phyloP scores from a whole-genome alignment of 2,329 filamentous ascomycete species.

The Hymenotorrendiella dingleyae region DNA sequence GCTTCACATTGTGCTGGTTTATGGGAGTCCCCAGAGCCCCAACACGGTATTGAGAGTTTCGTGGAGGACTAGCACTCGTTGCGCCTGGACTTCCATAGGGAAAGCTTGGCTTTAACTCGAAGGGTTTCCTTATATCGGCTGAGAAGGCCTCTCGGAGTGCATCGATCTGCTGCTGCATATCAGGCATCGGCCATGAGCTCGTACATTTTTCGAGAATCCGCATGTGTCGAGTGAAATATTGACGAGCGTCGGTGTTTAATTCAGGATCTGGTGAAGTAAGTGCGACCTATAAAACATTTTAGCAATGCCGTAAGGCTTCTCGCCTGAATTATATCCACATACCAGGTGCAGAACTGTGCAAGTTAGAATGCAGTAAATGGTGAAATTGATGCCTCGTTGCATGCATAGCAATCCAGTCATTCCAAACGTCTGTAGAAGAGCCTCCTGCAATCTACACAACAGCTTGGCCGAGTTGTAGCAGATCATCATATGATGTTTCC shows the following conservation, averaged over 20 bases:
- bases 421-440: slow-evolving; percentile 69
- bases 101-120: slow-evolving; percentile 82
- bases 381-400: slow-evolving; percentile 91
- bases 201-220: slow-evolving; percentile 83
- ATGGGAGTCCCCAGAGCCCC: slow-evolving; percentile 17
- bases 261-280: slow-evolving; percentile 90
- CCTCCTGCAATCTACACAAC: slow-evolving; percentile 82
- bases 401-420: slow-evolving; percentile 80
- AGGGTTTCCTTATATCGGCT: slow-evolving; percentile 74
- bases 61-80: slow-evolving; percentile 21
- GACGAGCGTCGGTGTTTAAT: slow-evolving; percentile 74
- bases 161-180: slow-evolving; percentile 86
- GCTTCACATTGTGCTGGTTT: slow-evolving; percentile 43
- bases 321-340: slow-evolving; percentile 35
- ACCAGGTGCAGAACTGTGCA: slow-evolving; percentile 93
- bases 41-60: slow-evolving; percentile 24
- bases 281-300: slow-evolving; percentile 57
- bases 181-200: slow-evolving; percentile 77
- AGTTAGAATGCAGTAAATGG: slow-evolving; percentile 85
- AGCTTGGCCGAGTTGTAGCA: slow-evolving; percentile 81
- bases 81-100: slow-evolving; percentile 69
- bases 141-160: slow-evolving; percentile 88
- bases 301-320: neutral
- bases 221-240: slow-evolving; percentile 93
- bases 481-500: slow-evolving; percentile 82